Conservation (phyloP, 345 rosid species). For the Syzygium grande region DNA sequence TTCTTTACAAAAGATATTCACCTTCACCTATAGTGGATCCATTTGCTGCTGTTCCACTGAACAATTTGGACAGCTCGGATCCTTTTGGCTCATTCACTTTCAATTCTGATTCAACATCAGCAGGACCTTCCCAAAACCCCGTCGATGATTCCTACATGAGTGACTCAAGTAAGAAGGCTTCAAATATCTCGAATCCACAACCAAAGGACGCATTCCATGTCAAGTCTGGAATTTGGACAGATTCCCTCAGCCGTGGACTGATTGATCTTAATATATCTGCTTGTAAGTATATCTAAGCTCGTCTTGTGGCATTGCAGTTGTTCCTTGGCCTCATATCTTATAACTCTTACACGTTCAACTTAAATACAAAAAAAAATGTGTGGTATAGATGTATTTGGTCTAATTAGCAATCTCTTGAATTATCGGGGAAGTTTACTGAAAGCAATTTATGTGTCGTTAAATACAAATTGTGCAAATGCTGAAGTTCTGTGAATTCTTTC, state of each 20-base stretch:
- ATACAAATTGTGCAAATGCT: neutral
- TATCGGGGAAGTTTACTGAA: neutral
- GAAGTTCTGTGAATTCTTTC: neutral
- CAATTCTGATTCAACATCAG: slow-evolving; percentile 32
- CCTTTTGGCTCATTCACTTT: slow-evolving; percentile 74
- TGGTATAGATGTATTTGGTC: neutral
- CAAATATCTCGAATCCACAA: too few relatives aligned
- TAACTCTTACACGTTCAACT: neutral
- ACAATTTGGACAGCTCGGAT: slow-evolving; percentile 79
- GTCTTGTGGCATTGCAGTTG: neutral
- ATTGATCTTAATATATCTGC: too few relatives aligned
- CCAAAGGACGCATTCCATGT: too few relatives aligned
- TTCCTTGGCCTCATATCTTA: neutral
- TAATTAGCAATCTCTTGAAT: neutral
- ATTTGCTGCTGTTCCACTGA: slow-evolving; percentile 74
- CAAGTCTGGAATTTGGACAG: too few relatives aligned
- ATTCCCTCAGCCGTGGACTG: too few relatives aligned
- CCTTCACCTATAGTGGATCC: slow-evolving; percentile 46
- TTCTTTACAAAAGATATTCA: too few relatives aligned
- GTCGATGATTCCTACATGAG: slow-evolving; percentile 21
- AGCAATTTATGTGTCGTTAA: neutral
- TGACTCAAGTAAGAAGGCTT: slow-evolving; percentile 24
- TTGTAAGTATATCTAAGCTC: slow-evolving; percentile 45
- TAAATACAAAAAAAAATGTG: neutral
- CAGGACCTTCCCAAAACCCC: slow-evolving; percentile 34